A percentile compares a stretch with the other conserved stretches of the same genome.
phyloP scores from a whole-genome alignment of 345 rosid species.

The Rubroshorea leprosula region DNA sequence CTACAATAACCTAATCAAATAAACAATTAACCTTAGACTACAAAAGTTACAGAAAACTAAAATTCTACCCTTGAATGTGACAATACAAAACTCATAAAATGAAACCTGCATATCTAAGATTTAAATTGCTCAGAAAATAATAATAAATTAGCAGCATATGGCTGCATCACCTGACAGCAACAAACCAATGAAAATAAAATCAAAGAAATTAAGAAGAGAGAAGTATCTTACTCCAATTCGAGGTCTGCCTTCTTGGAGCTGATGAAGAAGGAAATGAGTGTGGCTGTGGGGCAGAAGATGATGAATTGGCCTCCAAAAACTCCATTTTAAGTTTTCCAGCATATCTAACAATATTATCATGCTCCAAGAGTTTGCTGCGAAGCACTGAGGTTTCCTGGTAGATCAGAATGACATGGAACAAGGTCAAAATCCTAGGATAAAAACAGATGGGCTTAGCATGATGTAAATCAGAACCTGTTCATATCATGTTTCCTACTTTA shows the following conservation, averaged over 20 bases:
- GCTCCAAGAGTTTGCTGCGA: slow-evolving; percentile 53
- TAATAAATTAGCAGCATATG: not conserved
- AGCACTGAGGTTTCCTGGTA: slow-evolving; percentile 66
- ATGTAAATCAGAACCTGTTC: not conserved
- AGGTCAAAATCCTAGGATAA: not conserved
- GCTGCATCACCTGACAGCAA: not conserved
- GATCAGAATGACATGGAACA: slow-evolving; percentile 14
- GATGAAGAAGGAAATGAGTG: slow-evolving; percentile 49
- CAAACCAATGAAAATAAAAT: not conserved
- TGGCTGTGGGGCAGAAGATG: slow-evolving; percentile 41
- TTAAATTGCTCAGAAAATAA: no score
- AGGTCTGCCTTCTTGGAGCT: slow-evolving; percentile 39
- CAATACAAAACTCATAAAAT: not conserved
- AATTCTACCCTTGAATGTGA: no score
- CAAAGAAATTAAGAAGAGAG: slow-evolving; percentile 1
- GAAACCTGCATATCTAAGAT: not conserved
- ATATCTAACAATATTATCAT: slow-evolving; percentile 53
- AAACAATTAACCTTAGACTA: no score
- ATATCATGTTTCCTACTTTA: no score
- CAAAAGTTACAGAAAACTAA: no score
- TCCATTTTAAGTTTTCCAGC: slow-evolving; percentile 61
- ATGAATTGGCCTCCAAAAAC: slow-evolving; percentile 46
- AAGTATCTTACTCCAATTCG: slow-evolving; percentile 47
- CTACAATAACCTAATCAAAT: no score
- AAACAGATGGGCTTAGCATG: not conserved